Conservation (phyloP, 2,329 filamentous ascomycete genomes). For the Diplodia sapinea region DNA sequence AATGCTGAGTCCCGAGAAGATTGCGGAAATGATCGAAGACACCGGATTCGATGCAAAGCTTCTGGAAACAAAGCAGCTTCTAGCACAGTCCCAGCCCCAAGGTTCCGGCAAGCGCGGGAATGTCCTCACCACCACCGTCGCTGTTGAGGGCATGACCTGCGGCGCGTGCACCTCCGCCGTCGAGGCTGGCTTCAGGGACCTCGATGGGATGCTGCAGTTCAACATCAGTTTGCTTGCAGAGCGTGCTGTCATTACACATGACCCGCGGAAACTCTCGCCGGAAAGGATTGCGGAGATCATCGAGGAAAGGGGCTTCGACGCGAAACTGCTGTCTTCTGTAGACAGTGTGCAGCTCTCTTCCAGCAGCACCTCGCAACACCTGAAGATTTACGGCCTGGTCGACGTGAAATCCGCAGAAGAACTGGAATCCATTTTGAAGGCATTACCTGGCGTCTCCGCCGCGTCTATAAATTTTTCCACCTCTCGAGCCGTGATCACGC, state of each 20-base stretch:
- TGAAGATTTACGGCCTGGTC: constrained; percentile 82
- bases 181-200: constrained; percentile 76
- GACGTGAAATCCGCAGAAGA: constrained; percentile 73
- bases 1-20: constrained; percentile 57
- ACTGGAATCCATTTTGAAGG: constrained; percentile 71
- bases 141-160: constrained; percentile 96
- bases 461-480: constrained; percentile 75
- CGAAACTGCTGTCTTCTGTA: constrained; percentile 77
- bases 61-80: constrained; percentile 67
- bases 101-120: constrained; percentile 52
- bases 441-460: constrained; percentile 73
- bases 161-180: constrained; percentile 94
- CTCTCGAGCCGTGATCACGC: constrained; percentile 74
- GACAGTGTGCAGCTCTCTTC: constrained; percentile 60
- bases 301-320: constrained; percentile 89
- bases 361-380: constrained; percentile 68
- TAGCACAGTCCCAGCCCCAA: constrained; percentile 41
- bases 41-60: constrained; percentile 82
- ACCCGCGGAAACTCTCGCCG: constrained; percentile 71
- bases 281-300: constrained; percentile 82
- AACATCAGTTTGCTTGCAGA: constrained; percentile 95
- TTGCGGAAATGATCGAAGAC: constrained; percentile 66
- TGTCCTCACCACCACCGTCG: constrained; percentile 76
- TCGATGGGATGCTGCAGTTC: constrained; percentile 83
- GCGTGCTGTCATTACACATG: constrained; percentile 85